These are phyloP conservation scores for Pezicula radicicola DNA, from an alignment of 2,329 filamentous ascomycete genomes.

Conservation along the genomic window DNA sequence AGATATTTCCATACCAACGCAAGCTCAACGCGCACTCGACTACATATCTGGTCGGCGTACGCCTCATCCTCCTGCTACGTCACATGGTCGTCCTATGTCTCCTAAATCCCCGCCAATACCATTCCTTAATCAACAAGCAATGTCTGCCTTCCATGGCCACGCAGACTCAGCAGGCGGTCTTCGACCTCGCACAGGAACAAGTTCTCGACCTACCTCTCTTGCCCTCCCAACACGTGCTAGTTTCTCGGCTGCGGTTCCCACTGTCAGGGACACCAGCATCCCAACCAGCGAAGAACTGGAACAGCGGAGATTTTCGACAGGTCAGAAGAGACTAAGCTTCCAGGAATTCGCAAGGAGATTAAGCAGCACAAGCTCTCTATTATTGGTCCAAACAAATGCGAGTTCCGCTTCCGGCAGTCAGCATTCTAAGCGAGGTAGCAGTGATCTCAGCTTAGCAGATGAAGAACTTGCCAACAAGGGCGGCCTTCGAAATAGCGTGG, in stretches of 20 bases:
- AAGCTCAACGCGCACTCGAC: conserved; percentile 28
- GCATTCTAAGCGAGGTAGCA: conserved; percentile 14
- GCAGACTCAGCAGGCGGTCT: conserved; percentile 8
- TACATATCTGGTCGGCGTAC: conserved; percentile 27
- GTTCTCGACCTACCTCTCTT: conserved; percentile 22
- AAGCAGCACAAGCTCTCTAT: conserved; percentile 57
- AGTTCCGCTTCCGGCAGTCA: conserved; percentile 20
- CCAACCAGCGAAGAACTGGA: conserved; percentile 13
- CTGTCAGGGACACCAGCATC: conserved; percentile 12
- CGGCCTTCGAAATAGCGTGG: background rate
- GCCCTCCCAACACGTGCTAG: conserved; percentile 23
- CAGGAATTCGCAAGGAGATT: conserved; percentile 58
- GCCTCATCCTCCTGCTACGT: conserved; percentile 7
- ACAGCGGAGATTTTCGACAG: conserved; percentile 51
- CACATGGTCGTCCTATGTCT: conserved; percentile 15
- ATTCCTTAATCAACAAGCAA: conserved; percentile 24
- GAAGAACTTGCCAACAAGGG: background rate
- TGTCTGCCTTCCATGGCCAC: conserved; percentile 23
- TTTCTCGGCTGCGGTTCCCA: conserved; percentile 18
- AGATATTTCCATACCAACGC: conserved; percentile 24
- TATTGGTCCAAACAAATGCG: conserved; percentile 56
- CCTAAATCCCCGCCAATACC: conserved; percentile 21
- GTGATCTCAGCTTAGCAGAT: conserved; percentile 15
- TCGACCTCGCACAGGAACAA: conserved; percentile 22
- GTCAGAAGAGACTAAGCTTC: conserved; percentile 57